A percentile compares a stretch with the other conserved stretches of the same genome.
Evolutionary conservation across 1,284 basidiomycete species (phyloP).

Genomic region (Tremellales sp.): DNA sequence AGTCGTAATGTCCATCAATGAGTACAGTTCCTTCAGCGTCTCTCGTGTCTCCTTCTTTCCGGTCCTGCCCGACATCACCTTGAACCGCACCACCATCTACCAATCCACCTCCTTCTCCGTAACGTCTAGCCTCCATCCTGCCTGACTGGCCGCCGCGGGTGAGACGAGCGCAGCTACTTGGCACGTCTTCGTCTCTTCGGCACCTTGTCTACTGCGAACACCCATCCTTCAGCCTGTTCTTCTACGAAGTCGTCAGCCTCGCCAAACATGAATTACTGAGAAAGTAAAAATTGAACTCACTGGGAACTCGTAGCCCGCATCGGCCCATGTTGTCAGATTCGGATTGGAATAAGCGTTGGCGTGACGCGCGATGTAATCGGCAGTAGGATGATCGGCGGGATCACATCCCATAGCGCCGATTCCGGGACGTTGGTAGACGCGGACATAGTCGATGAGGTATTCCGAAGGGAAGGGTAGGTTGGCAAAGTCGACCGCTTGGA

Average conservation of each 20-base stretch:
- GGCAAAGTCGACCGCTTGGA: slow-evolving; percentile 57
- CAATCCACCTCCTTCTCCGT: too few relatives aligned
- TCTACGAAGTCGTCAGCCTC: background rate
- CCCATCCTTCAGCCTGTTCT: background rate
- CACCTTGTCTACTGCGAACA: too few relatives aligned
- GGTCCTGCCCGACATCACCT: too few relatives aligned
- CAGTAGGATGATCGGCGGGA: slow-evolving; percentile 70
- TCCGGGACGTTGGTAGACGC: slow-evolving; percentile 67
- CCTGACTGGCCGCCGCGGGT: too few relatives aligned
- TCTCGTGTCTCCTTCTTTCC: too few relatives aligned
- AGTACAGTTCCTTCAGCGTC: too few relatives aligned
- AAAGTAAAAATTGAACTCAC: slow-evolving; percentile 34
- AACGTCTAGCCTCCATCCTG: too few relatives aligned
- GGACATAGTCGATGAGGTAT: slow-evolving; percentile 76
- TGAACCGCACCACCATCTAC: too few relatives aligned
- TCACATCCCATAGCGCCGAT: slow-evolving; percentile 74
- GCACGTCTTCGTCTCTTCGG: too few relatives aligned
- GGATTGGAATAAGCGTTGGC: slow-evolving; percentile 36
- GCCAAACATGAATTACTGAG: background rate
- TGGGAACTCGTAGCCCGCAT: slow-evolving; percentile 32
- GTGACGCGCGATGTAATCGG: slow-evolving; percentile 41
- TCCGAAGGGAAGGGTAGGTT: slow-evolving; percentile 65
- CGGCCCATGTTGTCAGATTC: slow-evolving; percentile 38
- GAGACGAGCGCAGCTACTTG: too few relatives aligned
- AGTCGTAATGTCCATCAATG: too few relatives aligned